These are phyloP conservation scores for Trifolium pratense DNA, from an alignment of 306 rosid species.

Conservation along the genomic window DNA sequence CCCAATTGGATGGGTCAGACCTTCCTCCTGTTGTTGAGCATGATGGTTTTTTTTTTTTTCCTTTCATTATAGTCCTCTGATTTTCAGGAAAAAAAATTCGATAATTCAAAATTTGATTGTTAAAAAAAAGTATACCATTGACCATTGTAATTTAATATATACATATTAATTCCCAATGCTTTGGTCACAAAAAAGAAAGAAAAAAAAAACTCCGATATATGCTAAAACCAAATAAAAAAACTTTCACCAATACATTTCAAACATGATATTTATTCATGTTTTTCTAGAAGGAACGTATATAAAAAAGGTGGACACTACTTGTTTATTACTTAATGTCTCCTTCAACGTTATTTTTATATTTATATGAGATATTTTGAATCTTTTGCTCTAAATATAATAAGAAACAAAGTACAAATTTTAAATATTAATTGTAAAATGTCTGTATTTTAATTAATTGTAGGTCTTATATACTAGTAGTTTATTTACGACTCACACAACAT, in stretches of 20 bases:
- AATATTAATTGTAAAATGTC: not conserved
- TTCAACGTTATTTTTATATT: not conserved
- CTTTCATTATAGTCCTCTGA: too few species aligned
- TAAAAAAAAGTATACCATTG: too few species aligned
- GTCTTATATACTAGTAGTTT: too few species aligned
- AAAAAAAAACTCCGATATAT: too few species aligned
- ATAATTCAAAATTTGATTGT: too few species aligned
- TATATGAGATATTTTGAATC: not conserved
- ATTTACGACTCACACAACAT: too few species aligned
- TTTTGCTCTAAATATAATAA: not conserved
- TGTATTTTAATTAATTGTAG: not conserved
- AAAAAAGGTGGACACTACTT: not conserved
- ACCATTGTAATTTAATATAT: too few species aligned
- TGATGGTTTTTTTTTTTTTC: too few species aligned
- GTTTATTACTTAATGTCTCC: conserved; percentile 4
- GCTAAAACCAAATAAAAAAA: too few species aligned
- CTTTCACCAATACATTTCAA: not conserved
- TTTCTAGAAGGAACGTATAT: not conserved
- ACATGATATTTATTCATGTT: not conserved
- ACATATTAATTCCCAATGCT: too few species aligned
- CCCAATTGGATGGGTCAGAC: not conserved
- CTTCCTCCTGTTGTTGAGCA: not conserved
- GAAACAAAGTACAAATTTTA: not conserved
- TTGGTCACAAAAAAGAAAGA: too few species aligned
- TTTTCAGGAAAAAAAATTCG: too few species aligned